Percentiles rank a stretch among this genome's conserved stretches.
phyloP scores from a whole-genome alignment of 2,329 filamentous ascomycete genomes.

The Xylariaceae sp. region DNA sequence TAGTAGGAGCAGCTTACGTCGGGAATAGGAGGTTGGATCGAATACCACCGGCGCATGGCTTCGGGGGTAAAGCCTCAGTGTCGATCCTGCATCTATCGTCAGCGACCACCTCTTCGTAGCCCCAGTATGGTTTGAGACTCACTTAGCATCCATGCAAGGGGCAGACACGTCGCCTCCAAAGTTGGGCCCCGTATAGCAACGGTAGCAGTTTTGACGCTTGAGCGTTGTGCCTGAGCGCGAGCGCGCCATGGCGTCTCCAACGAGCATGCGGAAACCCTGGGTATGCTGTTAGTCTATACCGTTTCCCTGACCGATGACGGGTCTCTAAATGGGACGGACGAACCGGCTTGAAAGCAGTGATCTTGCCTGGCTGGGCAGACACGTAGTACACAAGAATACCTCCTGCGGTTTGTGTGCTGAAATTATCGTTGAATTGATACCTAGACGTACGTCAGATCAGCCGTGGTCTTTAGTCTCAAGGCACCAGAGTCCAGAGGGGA shows the following conservation, averaged over 20 bases:
- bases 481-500: too few species aligned
- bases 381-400: conserved; percentile 57
- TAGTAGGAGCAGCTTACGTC: conserved; percentile 55
- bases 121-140: background rate
- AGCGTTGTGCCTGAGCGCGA: conserved; percentile 41
- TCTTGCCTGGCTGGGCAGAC: conserved; percentile 48
- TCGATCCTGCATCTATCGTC: conserved; percentile 43
- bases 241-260: conserved; percentile 49
- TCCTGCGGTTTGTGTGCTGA: conserved; percentile 50
- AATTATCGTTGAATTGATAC: conserved; percentile 49
- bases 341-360: conserved; percentile 57
- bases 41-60: conserved; percentile 52
- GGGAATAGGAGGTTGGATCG: conserved; percentile 55
- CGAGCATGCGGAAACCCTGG: conserved; percentile 56
- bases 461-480: background rate
- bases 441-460: conserved; percentile 31
- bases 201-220: conserved; percentile 51
- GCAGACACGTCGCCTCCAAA: conserved; percentile 53
- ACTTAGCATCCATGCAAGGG: conserved; percentile 51
- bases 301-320: conserved; percentile 48
- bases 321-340: conserved; percentile 59
- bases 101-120: conserved; percentile 15
- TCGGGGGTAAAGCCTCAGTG: conserved; percentile 47
- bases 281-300: conserved; percentile 45
- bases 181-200: conserved; percentile 53